These are phyloP conservation scores for Fusarium liriodendri DNA, from an alignment of 2,329 filamentous ascomycete genomes.

Conservation along the genomic window DNA sequence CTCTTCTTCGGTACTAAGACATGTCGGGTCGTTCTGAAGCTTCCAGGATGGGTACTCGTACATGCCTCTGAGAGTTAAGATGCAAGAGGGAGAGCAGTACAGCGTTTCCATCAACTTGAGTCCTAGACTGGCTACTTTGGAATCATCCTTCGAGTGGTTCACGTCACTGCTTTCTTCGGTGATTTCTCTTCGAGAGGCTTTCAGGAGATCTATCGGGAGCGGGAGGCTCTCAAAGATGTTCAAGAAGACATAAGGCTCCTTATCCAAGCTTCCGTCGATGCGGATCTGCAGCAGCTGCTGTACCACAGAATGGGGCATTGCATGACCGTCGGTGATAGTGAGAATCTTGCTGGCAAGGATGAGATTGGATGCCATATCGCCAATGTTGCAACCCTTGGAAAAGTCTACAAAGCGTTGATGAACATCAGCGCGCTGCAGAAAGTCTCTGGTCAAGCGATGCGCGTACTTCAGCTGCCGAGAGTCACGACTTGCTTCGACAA, in stretches of 20 bases:
- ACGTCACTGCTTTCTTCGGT: neutral
- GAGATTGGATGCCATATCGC: neutral
- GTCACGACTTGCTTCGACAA: neutral
- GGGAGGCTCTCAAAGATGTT: neutral
- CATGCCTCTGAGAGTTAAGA: neutral
- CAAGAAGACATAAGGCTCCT: neutral
- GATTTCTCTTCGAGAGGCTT: neutral
- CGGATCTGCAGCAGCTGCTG: neutral
- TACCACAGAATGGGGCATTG: neutral
- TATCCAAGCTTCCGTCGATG: neutral
- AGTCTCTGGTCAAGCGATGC: neutral
- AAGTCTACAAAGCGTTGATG: neutral
- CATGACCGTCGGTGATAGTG: neutral
- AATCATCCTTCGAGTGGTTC: neutral
- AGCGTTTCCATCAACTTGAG: neutral
- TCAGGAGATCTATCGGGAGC: neutral
- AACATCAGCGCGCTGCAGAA: neutral
- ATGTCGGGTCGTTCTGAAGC: neutral
- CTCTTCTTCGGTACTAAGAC: neutral
- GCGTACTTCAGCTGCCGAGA: neutral
- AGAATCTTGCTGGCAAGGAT: neutral
- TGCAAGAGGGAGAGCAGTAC: neutral
- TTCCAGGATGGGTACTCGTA: neutral
- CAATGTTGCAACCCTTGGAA: neutral
- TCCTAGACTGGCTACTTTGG: neutral